phyloP scores from a whole-genome alignment of 805 yeast genomes.

The Yarrowia porcina region DNA sequence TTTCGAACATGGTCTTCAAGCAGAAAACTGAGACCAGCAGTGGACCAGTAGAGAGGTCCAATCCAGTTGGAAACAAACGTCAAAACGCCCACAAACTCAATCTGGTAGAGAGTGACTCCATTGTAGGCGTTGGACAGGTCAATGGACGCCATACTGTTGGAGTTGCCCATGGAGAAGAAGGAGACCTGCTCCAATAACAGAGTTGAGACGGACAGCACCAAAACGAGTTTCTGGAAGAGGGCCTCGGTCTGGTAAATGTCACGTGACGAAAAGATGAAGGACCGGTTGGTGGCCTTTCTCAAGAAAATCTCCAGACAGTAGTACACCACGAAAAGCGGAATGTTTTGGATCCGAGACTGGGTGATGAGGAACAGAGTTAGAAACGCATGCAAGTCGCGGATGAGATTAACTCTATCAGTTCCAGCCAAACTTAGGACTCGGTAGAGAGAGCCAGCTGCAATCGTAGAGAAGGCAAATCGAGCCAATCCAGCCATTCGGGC shows the following conservation, averaged over 20 bases:
- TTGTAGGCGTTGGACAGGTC: slow-evolving; percentile 91
- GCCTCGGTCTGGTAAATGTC: slow-evolving; percentile 15
- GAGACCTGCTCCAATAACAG: slow-evolving; percentile 67
- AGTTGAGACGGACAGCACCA: slow-evolving; percentile 38
- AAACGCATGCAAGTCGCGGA: slow-evolving; percentile 15
- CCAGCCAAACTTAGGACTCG: slow-evolving; percentile 13
- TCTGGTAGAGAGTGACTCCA: slow-evolving; percentile 70
- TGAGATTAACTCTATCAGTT: not conserved
- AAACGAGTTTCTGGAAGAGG: slow-evolving; percentile 27
- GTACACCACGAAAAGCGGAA: slow-evolving; percentile 52
- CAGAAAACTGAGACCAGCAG: slow-evolving; percentile 45
- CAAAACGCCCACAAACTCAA: slow-evolving; percentile 67
- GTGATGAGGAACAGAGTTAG: slow-evolving; percentile 46
- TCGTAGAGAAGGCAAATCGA: slow-evolving; percentile 34
- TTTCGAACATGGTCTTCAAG: slow-evolving; percentile 35
- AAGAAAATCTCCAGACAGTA: slow-evolving; percentile 31
- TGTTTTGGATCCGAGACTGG: slow-evolving; percentile 53
- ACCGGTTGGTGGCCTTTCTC: slow-evolving; percentile 23
- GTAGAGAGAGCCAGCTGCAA: slow-evolving; percentile 30
- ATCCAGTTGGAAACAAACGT: slow-evolving; percentile 84
- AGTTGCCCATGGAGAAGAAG: slow-evolving; percentile 84
- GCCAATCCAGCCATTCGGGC: slow-evolving; percentile 33
- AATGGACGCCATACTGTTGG: slow-evolving; percentile 87
- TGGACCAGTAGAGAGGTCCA: slow-evolving; percentile 79
- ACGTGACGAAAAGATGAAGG: slow-evolving; percentile 17